A percentile compares a stretch with the other conserved stretches of the same genome.
phyloP scores from a whole-genome alignment of 495 filamentous ascomycete genomes.

The Aspergillus haitiensis region DNA sequence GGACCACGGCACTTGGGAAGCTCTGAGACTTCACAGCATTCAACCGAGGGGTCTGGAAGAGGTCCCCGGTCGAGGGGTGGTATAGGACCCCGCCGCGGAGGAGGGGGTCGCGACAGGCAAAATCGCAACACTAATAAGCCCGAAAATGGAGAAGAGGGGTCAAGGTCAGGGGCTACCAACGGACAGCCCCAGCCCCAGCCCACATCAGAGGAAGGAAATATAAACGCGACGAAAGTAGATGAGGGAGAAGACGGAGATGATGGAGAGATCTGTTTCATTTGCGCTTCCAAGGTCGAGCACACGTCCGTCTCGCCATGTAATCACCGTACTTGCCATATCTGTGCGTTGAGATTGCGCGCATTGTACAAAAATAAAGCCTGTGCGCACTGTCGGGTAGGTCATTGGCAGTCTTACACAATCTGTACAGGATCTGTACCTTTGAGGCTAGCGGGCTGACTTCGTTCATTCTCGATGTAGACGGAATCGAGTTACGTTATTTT shows the following conservation, averaged over 20 bases:
- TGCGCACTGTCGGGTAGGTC: slow-evolving; percentile 82
- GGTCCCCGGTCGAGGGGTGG: slow-evolving; percentile 31
- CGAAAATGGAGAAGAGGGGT: slow-evolving; percentile 12
- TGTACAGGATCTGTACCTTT: not conserved
- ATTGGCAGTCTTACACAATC: not conserved
- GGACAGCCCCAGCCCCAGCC: slow-evolving; percentile 6
- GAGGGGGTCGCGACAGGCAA: slow-evolving; percentile 36
- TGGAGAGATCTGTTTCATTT: slow-evolving; percentile 92
- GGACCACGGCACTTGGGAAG: slow-evolving; percentile 29
- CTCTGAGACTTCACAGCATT: slow-evolving; percentile 25
- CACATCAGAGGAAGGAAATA: slow-evolving; percentile 19
- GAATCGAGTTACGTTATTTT: slow-evolving; percentile 84
- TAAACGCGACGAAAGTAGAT: slow-evolving; percentile 27
- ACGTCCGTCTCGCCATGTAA: slow-evolving; percentile 88
- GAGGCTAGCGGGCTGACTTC: not conserved
- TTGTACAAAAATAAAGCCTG: slow-evolving; percentile 95
- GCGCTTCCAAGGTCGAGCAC: slow-evolving; percentile 82
- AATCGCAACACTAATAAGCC: slow-evolving; percentile 21
- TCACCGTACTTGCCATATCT: slow-evolving; percentile 94
- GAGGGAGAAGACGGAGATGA: slow-evolving; percentile 59
- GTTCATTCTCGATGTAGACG: slow-evolving; percentile 50
- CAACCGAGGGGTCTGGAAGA: slow-evolving; percentile 28
- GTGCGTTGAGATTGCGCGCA: slow-evolving; percentile 81
- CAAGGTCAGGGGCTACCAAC: not conserved
- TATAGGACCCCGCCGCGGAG: slow-evolving; percentile 31